Evolutionary conservation across 2,329 filamentous ascomycete species (phyloP), one percentile per base, ranked within the genome.

Genomic region (Colletotrichum noveboracense): DNA sequence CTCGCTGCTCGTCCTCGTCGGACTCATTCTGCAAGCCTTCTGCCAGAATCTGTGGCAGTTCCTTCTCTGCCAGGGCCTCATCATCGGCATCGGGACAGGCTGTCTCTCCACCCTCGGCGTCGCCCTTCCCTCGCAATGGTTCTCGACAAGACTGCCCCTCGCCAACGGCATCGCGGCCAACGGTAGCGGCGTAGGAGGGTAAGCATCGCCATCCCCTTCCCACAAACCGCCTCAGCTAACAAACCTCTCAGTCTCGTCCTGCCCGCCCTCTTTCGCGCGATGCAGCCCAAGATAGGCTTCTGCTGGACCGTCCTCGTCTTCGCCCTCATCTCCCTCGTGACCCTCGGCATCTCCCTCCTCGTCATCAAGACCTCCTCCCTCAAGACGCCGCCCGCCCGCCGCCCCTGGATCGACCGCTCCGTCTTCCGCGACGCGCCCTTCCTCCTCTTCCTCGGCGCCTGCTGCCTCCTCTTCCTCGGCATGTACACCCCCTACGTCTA

Each of bases 401-500:
- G 74, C 7, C 70, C 70, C 13, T 64, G 61, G 56, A 55, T 83
- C 60, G 81, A 84, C 69, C 77, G 72, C 6, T 77, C 79, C 8
- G 81, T 82, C 12, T 82, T 87, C 61, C 78, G 76, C 36, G 87
- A 89, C 68, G 62, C 77, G 3, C 81, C 84, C 6, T 89, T 84
- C 75, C 58, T 86, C 30, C 66, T 85, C 6, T 85, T 85, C 70
- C 80, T 80, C 9, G 48, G 80, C 12, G 87, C 80, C 18, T 77
- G 83, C 26, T 82, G 87, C 66, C 84, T 87, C 55, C 79, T 79
- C 36, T 89, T 88, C 77, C 79, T 88, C 76, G 85, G 84, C 24
- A 81, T 89, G 24, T 89, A 89, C 80, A 84, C 87, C 56, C 84
- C 87, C 2, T 88, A 89, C 80, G 89, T 87, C 78, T 89, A 87